Conservation (phyloP, 768 basidiomycete species). For the Termitomyces sp. region DNA sequence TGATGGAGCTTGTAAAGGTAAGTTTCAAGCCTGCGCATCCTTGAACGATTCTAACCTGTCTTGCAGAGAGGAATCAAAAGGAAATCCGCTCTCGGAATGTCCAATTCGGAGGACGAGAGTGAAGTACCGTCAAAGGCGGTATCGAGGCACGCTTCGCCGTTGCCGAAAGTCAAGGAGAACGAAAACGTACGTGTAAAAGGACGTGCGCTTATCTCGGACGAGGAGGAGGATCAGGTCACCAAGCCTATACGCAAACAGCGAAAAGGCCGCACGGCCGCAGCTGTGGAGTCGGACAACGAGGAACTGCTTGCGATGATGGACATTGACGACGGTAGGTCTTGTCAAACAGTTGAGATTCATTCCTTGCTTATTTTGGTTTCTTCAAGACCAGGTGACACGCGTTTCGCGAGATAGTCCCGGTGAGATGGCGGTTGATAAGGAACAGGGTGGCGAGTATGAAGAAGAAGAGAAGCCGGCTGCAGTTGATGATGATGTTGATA, state of each 20-base stretch:
- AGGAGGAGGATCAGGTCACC: slow-evolving; percentile 45
- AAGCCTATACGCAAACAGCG: slow-evolving; percentile 28
- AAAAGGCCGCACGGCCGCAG: slow-evolving; percentile 18
- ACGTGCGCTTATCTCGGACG: slow-evolving; percentile 52
- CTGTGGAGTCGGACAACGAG: slow-evolving; percentile 35
- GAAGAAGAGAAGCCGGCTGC: slow-evolving; percentile 19
- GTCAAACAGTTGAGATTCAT: neutral
- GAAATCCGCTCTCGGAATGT: slow-evolving; percentile 32
- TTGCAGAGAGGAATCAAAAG: slow-evolving; percentile 34
- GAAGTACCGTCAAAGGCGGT: neutral
- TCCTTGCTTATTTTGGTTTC: neutral
- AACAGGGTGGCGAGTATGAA: slow-evolving; percentile 19
- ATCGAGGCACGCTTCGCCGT: slow-evolving; percentile 5
- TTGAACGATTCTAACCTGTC: neutral
- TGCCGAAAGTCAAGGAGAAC: slow-evolving; percentile 10
- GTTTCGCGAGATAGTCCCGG: slow-evolving; percentile 17
- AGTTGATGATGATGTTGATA: slow-evolving; percentile 30
- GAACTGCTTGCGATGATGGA: slow-evolving; percentile 66
- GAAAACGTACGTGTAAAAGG: slow-evolving; percentile 35
- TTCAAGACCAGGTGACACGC: slow-evolving; percentile 27
- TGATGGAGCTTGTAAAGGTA: slow-evolving; percentile 16
- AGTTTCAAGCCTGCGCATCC: neutral
- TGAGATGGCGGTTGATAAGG: slow-evolving; percentile 7
- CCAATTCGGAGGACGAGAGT: slow-evolving; percentile 21
- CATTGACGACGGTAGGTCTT: slow-evolving; percentile 58